Conservation (phyloP, 2,329 filamentous ascomycete species). For the Aciculosporium take region DNA sequence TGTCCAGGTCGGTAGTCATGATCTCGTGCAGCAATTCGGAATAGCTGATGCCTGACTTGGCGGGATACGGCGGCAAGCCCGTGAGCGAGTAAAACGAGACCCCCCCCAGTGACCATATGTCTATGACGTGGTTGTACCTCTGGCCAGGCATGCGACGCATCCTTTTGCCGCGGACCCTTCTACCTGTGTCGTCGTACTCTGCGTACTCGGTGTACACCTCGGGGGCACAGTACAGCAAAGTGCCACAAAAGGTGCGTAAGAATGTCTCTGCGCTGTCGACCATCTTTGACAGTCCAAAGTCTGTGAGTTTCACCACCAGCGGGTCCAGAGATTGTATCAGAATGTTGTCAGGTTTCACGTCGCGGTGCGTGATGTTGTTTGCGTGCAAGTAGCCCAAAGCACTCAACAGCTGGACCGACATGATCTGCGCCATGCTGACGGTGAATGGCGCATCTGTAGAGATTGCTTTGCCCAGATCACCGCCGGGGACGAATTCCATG, state of each 20-base stretch:
- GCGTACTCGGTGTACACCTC: constrained; percentile 75
- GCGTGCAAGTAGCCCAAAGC: constrained; percentile 77
- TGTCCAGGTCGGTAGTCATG: constrained; percentile 63
- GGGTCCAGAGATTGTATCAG: constrained; percentile 61
- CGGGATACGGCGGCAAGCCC: constrained; percentile 65
- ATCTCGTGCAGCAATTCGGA: constrained; percentile 72
- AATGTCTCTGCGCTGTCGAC: constrained; percentile 84
- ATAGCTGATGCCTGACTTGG: constrained; percentile 59
- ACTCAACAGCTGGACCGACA: constrained; percentile 63
- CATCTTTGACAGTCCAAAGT: constrained; percentile 94
- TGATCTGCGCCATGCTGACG: constrained; percentile 54
- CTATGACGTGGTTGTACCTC: constrained; percentile 81
- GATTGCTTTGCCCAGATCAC: constrained; percentile 69
- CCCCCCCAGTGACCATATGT: constrained; percentile 91
- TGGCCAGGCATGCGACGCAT: constrained; percentile 42
- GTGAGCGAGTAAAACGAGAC: constrained; percentile 83
- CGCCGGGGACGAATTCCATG: constrained; percentile 80
- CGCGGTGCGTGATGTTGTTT: constrained; percentile 88
- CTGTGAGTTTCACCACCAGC: constrained; percentile 77
- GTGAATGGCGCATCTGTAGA: constrained; percentile 43
- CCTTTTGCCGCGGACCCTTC: constrained; percentile 47
- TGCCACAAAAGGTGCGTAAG: constrained; percentile 91
- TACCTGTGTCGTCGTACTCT: constrained; percentile 56
- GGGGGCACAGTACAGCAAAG: constrained; percentile 85
- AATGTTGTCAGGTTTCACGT: constrained; percentile 98